A percentile compares a stretch with the other conserved stretches of the same genome.
Conservation (phyloP, 768 basidiomycete genomes). For the Lentinula aciculospora region DNA sequence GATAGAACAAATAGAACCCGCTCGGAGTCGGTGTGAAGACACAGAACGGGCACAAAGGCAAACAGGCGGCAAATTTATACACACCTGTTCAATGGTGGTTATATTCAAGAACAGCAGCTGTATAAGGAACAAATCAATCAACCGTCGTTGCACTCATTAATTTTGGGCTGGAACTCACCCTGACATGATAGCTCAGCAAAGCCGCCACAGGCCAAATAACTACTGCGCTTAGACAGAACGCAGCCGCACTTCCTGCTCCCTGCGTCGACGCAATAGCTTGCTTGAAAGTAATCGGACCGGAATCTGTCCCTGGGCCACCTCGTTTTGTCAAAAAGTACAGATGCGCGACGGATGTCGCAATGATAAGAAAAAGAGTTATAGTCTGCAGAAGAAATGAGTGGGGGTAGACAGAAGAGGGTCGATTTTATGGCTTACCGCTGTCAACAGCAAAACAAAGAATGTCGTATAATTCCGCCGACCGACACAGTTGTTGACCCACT, state of each 20-base stretch:
- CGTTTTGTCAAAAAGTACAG: constrained; percentile 59
- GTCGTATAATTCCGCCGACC: constrained; percentile 92
- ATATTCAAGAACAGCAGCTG: constrained; percentile 81
- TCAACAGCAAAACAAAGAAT: constrained; percentile 83
- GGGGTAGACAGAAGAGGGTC: constrained; percentile 5
- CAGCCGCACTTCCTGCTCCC: constrained; percentile 76
- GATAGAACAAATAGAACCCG: neutral
- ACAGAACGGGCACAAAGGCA: constrained; percentile 6
- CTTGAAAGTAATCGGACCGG: constrained; percentile 41
- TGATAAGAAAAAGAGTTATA: constrained; percentile 67
- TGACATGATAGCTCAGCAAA: constrained; percentile 76
- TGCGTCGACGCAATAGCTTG: constrained; percentile 31
- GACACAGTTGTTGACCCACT: constrained; percentile 94
- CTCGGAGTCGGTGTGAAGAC: constrained; percentile 4
- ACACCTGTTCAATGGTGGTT: constrained; percentile 94
- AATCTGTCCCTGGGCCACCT: constrained; percentile 5
- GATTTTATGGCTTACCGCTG: constrained; percentile 49
- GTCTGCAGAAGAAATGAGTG: constrained; percentile 35
- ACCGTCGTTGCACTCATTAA: neutral
- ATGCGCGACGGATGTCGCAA: constrained; percentile 81
- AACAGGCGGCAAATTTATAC: constrained; percentile 15
- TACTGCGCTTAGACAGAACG: constrained; percentile 63
- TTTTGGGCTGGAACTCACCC: constrained; percentile 45
- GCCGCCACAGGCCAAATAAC: constrained; percentile 83
- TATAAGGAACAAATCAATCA: constrained; percentile 3